Percentiles rank a stretch among this genome's conserved stretches.
Evolutionary conservation across 2,329 filamentous ascomycete species (phyloP).

Genomic region (Epichloe brachyelytri): DNA sequence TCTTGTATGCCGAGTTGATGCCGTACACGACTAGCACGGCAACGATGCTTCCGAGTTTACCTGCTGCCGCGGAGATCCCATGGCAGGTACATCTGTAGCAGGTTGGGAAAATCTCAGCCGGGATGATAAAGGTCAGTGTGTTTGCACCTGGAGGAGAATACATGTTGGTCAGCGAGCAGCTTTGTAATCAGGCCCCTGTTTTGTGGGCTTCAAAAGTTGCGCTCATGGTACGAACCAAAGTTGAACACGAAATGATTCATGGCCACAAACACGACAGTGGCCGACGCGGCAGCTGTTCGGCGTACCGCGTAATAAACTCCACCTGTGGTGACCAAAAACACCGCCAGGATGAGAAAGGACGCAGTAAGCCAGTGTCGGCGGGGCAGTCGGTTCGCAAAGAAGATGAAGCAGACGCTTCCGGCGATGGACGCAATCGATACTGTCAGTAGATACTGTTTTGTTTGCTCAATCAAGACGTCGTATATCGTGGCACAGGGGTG

Average conservation of each 20-base stretch:
- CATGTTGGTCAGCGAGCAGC: background rate
- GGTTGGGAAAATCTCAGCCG: conserved; percentile 52
- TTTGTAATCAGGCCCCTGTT: background rate
- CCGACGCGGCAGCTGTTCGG: conserved; percentile 26
- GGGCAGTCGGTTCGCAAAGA: conserved; percentile 33
- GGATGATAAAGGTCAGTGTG: conserved; percentile 50
- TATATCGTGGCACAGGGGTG: conserved; percentile 39
- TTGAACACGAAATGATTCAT: conserved; percentile 43
- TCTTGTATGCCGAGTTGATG: conserved; percentile 32
- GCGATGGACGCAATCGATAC: conserved; percentile 38
- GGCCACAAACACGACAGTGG: conserved; percentile 37
- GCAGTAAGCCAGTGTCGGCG: conserved; percentile 36
- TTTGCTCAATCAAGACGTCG: conserved; percentile 36
- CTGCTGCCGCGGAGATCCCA: conserved; percentile 46
- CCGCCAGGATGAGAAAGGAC: conserved; percentile 33
- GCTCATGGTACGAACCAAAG: conserved; percentile 27
- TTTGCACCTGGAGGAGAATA: conserved; percentile 34
- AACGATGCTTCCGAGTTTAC: conserved; percentile 44
- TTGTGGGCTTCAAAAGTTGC: too few species aligned
- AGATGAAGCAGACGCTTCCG: conserved; percentile 35
- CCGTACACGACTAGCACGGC: conserved; percentile 37
- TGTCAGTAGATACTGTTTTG: conserved; percentile 39
- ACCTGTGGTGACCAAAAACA: conserved; percentile 35
- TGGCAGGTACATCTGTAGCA: conserved; percentile 50
- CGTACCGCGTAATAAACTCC: conserved; percentile 36